Conservation (phyloP, 768 basidiomycete genomes). For the Baorangia bicolor region DNA sequence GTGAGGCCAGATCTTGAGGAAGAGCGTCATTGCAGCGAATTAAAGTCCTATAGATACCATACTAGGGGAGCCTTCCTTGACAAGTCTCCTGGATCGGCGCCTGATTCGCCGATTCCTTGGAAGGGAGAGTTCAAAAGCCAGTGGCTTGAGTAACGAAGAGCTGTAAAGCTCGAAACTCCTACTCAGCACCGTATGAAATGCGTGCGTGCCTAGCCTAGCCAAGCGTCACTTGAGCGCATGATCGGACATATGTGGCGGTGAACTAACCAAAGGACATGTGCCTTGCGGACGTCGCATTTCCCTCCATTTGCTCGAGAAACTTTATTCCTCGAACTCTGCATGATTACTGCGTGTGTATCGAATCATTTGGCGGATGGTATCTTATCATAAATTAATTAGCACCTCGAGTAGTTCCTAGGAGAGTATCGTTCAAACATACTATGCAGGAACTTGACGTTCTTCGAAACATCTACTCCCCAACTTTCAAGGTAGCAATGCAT, state of each 20-base stretch:
- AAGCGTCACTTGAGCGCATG: constrained; percentile 2
- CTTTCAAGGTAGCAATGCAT: constrained; percentile 77
- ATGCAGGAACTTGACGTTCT: constrained; percentile 50
- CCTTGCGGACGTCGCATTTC: constrained; percentile 46
- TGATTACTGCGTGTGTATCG: constrained; percentile 50
- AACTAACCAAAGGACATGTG: constrained; percentile 60
- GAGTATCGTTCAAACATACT: constrained; percentile 39
- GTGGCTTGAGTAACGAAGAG: constrained; percentile 42
- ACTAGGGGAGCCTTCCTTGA: constrained; percentile 32
- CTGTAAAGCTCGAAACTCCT: constrained; percentile 51
- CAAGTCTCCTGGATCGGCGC: constrained; percentile 46
- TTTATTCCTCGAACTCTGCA: constrained; percentile 43
- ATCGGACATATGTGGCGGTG: neutral
- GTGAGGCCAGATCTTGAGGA: neutral
- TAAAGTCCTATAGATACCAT: constrained; percentile 26
- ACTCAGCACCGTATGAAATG: constrained; percentile 67
- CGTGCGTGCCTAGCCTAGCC: constrained; percentile 75
- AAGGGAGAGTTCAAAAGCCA: constrained; percentile 51
- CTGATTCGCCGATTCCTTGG: constrained; percentile 43
- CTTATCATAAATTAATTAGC: constrained; percentile 36
- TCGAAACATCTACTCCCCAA: constrained; percentile 49
- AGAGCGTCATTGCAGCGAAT: neutral
- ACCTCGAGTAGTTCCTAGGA: neutral
- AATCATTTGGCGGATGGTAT: constrained; percentile 60
- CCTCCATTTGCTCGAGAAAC: constrained; percentile 40